Evolutionary conservation across 371 early-diverging fungal species (phyloP), one percentile per base, ranked within the genome.

Genomic region (Phascolomyces articulosus): DNA sequence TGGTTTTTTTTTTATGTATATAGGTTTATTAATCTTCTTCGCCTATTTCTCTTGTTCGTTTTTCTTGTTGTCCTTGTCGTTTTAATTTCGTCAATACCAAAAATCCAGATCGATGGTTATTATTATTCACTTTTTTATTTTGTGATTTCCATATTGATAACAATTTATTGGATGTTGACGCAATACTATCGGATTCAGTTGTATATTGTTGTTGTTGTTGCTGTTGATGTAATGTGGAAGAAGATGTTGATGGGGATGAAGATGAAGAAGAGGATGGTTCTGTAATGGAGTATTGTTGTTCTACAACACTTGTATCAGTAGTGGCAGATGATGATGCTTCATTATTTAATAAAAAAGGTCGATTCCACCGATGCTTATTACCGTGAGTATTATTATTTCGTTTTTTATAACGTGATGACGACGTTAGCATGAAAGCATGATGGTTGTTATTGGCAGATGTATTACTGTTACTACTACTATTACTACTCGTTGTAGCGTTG

Each of bases 81-180:
- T 59, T 59, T 26, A 59, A 18, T n/a, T 59, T 59, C 13, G 60
- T 44, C 60, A 59, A 16, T 6, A 6, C 51, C 23, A 51, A 24
- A 51, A 51, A 51, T 11, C 51, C 51, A 20, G 40, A 59, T 6
- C 60, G 60, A 20, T 59, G 60, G 15, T 38, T 59, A 26, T 59
- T 59, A 23, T 38, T 59, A 26, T 59, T 59, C 2, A 59, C 60
- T 41, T 41, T 59, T 29, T 47, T 40, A 11, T 59, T 16, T 44
- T 38, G 27, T 20, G 47, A 24, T n/a, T 41, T 15, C 60, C 60
- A 59, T 59, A 44, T 20, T 40, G 34, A 38, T 41, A 40, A 3
- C 8, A 40, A 8, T 47, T 20, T 34, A 34, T 34, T 47, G 26
- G 60, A 44, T 51, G 51, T 34, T 34, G 34, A 34, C 11, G 34